These are phyloP conservation scores for Oryza coarctata DNA, from an alignment of 176 grass and related monocot genomes.

Conservation along the genomic window DNA sequence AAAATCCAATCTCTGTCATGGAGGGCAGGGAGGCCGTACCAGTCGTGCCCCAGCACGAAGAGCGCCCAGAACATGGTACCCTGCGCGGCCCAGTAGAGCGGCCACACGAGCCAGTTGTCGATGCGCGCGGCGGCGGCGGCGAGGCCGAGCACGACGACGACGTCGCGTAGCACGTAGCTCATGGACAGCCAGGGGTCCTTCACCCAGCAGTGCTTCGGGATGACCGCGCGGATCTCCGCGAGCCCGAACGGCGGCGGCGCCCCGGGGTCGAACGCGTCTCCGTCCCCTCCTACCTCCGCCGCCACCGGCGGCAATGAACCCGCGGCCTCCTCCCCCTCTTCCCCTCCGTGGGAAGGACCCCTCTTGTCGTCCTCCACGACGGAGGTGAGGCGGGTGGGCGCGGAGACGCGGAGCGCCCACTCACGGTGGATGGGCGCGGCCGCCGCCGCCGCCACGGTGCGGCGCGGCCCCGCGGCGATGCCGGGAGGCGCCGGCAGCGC, in stretches of 20 bases:
- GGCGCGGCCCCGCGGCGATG: slow-evolving; percentile 37
- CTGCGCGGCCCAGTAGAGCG: slow-evolving; percentile 92
- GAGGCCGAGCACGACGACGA: slow-evolving; percentile 69
- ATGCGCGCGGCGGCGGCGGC: slow-evolving; percentile 67
- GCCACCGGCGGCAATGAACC: not conserved
- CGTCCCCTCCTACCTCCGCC: slow-evolving; percentile 3
- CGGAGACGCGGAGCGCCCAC: slow-evolving; percentile 78
- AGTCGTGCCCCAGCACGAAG: slow-evolving; percentile 96
- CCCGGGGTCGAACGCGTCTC: slow-evolving; percentile 54
- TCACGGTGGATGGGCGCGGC: slow-evolving; percentile 50
- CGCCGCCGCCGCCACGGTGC: slow-evolving; percentile 9
- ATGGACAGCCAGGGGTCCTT: slow-evolving; percentile 86
- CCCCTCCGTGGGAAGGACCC: not conserved
- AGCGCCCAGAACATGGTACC: slow-evolving; percentile 98
- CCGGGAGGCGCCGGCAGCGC: slow-evolving; percentile 18
- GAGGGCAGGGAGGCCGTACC: slow-evolving; percentile 47
- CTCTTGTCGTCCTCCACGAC: slow-evolving; percentile 39
- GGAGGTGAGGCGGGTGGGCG: slow-evolving; percentile 41
- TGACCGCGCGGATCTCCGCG: slow-evolving; percentile 80
- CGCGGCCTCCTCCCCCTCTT: slow-evolving; percentile 6
- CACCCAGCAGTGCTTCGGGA: slow-evolving; percentile 97
- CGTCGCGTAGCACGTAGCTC: slow-evolving; percentile 82
- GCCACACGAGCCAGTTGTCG: slow-evolving; percentile 90
- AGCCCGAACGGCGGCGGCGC: slow-evolving; percentile 73
- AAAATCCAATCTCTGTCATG: slow-evolving; percentile 1